phyloP scores from a whole-genome alignment of 768 basidiomycete species.

The Leucosporidium yakuticum region DNA sequence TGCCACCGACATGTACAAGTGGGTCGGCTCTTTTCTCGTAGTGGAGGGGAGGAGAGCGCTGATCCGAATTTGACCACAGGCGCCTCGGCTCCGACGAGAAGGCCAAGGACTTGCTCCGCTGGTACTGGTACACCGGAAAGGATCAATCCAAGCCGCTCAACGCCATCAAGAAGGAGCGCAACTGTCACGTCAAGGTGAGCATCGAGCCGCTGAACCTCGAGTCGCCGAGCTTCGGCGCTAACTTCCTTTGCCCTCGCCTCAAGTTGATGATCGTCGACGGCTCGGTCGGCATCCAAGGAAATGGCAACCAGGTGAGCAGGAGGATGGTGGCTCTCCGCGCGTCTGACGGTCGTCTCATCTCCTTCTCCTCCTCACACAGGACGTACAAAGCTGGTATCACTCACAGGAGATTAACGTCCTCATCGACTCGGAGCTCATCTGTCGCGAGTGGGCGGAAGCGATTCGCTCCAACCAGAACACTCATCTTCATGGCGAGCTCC shows the following conservation, averaged over 20 bases:
- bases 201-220: no score
- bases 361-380: no score
- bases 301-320: no score
- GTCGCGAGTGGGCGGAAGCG: constrained; percentile 53
- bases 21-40: background rate
- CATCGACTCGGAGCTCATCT: constrained; percentile 53
- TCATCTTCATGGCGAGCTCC: constrained; percentile 36
- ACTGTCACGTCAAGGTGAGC: constrained; percentile 54
- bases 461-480: constrained; percentile 48
- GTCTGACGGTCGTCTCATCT: no score
- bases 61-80: background rate
- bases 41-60: background rate
- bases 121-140: constrained; percentile 57
- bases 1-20: constrained; percentile 54
- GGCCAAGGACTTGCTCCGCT: constrained; percentile 50
- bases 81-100: constrained; percentile 47
- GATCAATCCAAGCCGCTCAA: constrained; percentile 61
- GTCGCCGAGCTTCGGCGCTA: background rate
- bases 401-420: constrained; percentile 61
- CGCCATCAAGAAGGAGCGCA: constrained; percentile 59
- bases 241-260: no score
- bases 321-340: no score
- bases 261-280: constrained; percentile 64
- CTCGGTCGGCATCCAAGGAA: constrained; percentile 59
- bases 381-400: constrained; percentile 62